Evolutionary conservation across 169 alveolate genomes (phyloP), one percentile per base, ranked within the genome.

Genomic region (Eimeria praecox): DNA sequence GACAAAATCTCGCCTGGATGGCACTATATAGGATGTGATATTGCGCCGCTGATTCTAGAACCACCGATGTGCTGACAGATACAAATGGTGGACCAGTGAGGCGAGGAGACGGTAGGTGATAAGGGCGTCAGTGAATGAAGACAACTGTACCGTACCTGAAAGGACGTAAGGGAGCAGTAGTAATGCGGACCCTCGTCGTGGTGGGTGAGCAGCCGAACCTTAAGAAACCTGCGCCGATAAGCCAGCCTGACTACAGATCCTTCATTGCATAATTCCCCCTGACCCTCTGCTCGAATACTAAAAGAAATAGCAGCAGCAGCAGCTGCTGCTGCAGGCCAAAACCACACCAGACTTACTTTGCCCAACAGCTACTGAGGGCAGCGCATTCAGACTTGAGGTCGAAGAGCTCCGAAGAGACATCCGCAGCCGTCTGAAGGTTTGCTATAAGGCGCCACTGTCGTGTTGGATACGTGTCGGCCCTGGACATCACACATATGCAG

Each of bases 91-190:
- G 52, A 18, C 14, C 33, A 16, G 49, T 16, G 33, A 30, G 52
- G 83, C 52, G 83, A 10, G 14, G 52, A 16, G 52, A 35, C 0
- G 22, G 35, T 18, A 20, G 20, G 49, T 6, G 22, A 73, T 73
- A 22, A 78, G 46, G 14, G 0, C 1, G 30, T 1, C 14, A 44
- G n/a, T 4, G 38, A 42, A 46, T 4, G 40, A 44, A 40, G n/a
- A 8, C 18, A 24, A 24, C 59, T 54, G 24, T 33, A 30, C 35
- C 91, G 8, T 30, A 83, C 91, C 96, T 96, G 97, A 95, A 98
- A 95, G 52, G 97, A 97, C 9, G 98, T 98, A 8, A 98, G 96
- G 35, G 98, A 96, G 94, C 98, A 98, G 94, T 98, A 98, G 95
- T 98, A 98, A 95, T 98, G 97, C 5, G 97, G 96, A 52, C 89